phyloP scores from a whole-genome alignment of 805 yeast genomes.

The Kodamaea neixiangensis region DNA sequence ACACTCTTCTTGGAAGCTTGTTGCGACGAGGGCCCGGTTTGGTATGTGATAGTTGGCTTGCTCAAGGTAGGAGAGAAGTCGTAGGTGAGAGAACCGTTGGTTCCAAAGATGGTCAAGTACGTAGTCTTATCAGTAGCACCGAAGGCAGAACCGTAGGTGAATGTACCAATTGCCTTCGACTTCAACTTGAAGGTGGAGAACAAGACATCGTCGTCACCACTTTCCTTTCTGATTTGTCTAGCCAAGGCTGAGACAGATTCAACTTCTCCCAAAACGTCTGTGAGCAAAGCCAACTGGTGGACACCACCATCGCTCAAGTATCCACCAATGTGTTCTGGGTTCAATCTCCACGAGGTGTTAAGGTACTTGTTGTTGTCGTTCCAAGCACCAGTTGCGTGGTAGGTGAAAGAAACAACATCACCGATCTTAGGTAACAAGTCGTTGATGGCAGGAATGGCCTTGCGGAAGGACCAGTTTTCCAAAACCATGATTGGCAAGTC shows the following conservation, averaged over 20 bases:
- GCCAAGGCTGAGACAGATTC: slow-evolving; percentile 74
- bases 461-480: slow-evolving; percentile 84
- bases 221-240: slow-evolving; percentile 69
- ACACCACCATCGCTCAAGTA: slow-evolving; percentile 95
- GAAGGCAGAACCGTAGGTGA: slow-evolving; percentile 83
- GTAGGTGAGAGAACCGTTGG: slow-evolving; percentile 69
- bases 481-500: slow-evolving; percentile 72
- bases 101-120: slow-evolving; percentile 72
- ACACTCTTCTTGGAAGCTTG: slow-evolving; percentile 54
- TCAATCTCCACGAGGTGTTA: slow-evolving; percentile 80
- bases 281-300: slow-evolving; percentile 86
- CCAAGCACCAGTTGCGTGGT: slow-evolving; percentile 74
- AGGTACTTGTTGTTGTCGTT: slow-evolving; percentile 59
- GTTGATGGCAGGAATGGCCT: slow-evolving; percentile 56
- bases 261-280: slow-evolving; percentile 77
- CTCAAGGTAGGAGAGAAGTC: slow-evolving; percentile 57
- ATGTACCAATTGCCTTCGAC: slow-evolving; percentile 74
- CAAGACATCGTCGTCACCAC: slow-evolving; percentile 82
- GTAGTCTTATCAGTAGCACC: slow-evolving; percentile 78
- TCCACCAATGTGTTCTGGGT: slow-evolving; percentile 93
- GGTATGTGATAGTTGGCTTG: slow-evolving; percentile 42
- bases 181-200: slow-evolving; percentile 66
- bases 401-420: slow-evolving; percentile 65
- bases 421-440: slow-evolving; percentile 70
- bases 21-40: slow-evolving; percentile 26